Conservation (phyloP, 495 filamentous ascomycete genomes). For the Extremus antarcticus region DNA sequence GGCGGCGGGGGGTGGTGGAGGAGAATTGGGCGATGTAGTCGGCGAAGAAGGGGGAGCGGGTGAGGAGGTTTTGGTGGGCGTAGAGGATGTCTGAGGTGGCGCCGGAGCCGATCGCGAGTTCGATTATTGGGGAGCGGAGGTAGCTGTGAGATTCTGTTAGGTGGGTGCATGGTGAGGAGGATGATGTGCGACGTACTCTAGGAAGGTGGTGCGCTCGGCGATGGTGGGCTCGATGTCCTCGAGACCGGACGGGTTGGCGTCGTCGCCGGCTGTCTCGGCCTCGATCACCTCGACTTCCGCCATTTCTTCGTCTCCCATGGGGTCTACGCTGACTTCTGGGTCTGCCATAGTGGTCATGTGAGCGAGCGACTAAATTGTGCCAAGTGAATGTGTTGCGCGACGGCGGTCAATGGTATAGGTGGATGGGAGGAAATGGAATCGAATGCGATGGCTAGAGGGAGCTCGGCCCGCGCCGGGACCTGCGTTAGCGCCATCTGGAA, state of each 20-base stretch:
- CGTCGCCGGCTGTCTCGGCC: slow-evolving; percentile 19
- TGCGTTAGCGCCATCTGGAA: too few species aligned
- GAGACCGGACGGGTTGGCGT: slow-evolving; percentile 9
- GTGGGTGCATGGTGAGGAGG: neutral
- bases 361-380: neutral
- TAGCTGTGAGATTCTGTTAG: slow-evolving; percentile 37
- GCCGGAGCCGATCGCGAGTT: slow-evolving; percentile 58
- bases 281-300: slow-evolving; percentile 13
- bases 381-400: neutral
- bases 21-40: slow-evolving; percentile 47
- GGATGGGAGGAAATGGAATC: too few species aligned
- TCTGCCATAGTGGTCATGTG: neutral
- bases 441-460: neutral
- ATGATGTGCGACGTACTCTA: slow-evolving; percentile 9
- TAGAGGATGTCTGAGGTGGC: slow-evolving; percentile 51
- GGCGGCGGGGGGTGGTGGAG: slow-evolving; percentile 43
- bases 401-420: too few species aligned
- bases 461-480: too few species aligned
- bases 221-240: slow-evolving; percentile 19
- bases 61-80: slow-evolving; percentile 70
- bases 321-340: neutral
- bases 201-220: slow-evolving; percentile 17
- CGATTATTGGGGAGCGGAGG: slow-evolving; percentile 70
- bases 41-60: slow-evolving; percentile 63
- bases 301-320: slow-evolving; percentile 4